A percentile compares a stretch with the other conserved stretches of the same genome.
These are phyloP conservation scores for Penicillium tannophilum DNA, from an alignment of 495 filamentous ascomycete genomes.

Conservation along the genomic window DNA sequence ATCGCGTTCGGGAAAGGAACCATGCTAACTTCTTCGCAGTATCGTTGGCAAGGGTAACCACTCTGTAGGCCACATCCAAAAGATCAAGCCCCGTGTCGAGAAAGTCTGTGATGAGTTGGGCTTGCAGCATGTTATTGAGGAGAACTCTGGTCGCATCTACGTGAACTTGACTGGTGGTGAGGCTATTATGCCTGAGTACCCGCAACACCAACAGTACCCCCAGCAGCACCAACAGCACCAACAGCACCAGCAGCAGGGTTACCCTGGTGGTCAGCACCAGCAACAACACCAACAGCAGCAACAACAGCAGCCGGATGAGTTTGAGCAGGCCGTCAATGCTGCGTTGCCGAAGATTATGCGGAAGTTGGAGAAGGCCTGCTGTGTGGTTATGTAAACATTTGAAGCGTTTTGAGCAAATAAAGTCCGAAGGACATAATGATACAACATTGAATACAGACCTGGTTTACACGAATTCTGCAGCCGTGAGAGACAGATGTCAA, in stretches of 20 bases:
- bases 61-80: conserved; percentile 73
- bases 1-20: background rate
- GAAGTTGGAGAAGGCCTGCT: conserved; percentile 71
- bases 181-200: conserved; percentile 53
- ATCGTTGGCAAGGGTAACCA: conserved; percentile 98
- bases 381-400: conserved; percentile 70
- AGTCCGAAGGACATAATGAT: conserved; percentile 5
- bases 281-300: conserved; percentile 42
- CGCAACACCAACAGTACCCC: conserved; percentile 29
- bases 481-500: too few species aligned
- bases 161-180: conserved; percentile 65
- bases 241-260: conserved; percentile 36
- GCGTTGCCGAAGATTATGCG: conserved; percentile 59
- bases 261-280: conserved; percentile 40
- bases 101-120: conserved; percentile 79
- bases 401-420: background rate
- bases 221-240: conserved; percentile 45
- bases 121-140: conserved; percentile 78
- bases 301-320: conserved; percentile 58
- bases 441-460: background rate
- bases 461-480: too few species aligned
- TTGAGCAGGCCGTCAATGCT: conserved; percentile 66
- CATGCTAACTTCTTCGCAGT: conserved; percentile 24
- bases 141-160: conserved; percentile 85
- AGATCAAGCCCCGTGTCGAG: conserved; percentile 90